Evolutionary conservation across 768 basidiomycete genomes (phyloP).

Genomic region (Mycena filopes): DNA sequence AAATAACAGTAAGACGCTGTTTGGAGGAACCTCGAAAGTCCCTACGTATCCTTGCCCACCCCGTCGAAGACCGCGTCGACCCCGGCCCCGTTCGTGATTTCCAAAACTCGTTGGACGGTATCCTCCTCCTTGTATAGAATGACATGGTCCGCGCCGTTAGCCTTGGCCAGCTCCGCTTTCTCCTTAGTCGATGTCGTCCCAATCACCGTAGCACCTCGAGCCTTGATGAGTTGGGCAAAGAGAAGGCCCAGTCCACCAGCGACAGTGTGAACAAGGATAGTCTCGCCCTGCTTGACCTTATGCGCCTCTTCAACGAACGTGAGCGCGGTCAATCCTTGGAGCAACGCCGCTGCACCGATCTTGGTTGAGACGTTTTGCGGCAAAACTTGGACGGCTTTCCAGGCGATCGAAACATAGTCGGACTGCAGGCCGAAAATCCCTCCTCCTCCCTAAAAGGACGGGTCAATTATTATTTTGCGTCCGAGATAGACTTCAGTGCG

Average conservation of each 20-base stretch:
- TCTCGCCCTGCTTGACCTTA: slow-evolving; percentile 81
- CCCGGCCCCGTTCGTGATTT: slow-evolving; percentile 81
- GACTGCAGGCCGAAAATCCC: slow-evolving; percentile 24
- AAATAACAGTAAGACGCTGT: slow-evolving; percentile 10
- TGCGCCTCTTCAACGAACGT: slow-evolving; percentile 89
- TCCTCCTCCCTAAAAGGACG: slow-evolving; percentile 16
- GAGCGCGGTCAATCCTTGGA: slow-evolving; percentile 84
- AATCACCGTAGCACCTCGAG: slow-evolving; percentile 87
- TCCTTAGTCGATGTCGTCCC: slow-evolving; percentile 89
- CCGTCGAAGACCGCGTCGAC: slow-evolving; percentile 93
- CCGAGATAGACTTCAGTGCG: slow-evolving; percentile 34
- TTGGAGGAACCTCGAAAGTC: slow-evolving; percentile 29
- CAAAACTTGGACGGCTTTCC: slow-evolving; percentile 70
- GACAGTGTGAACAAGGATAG: slow-evolving; percentile 87
- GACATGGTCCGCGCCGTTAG: slow-evolving; percentile 87
- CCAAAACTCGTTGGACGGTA: slow-evolving; percentile 76
- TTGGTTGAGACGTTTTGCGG: slow-evolving; percentile 69
- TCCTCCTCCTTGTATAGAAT: slow-evolving; percentile 83
- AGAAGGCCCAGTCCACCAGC: slow-evolving; percentile 89
- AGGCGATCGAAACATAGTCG: slow-evolving; percentile 45
- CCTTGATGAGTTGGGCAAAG: slow-evolving; percentile 74
- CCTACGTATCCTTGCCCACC: slow-evolving; percentile 95
- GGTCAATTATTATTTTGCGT: neutral
- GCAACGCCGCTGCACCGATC: slow-evolving; percentile 71
- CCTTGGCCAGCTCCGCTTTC: slow-evolving; percentile 84